Conservation (phyloP, 106 monocot genomes). For the Dendrobium huoshanense region DNA sequence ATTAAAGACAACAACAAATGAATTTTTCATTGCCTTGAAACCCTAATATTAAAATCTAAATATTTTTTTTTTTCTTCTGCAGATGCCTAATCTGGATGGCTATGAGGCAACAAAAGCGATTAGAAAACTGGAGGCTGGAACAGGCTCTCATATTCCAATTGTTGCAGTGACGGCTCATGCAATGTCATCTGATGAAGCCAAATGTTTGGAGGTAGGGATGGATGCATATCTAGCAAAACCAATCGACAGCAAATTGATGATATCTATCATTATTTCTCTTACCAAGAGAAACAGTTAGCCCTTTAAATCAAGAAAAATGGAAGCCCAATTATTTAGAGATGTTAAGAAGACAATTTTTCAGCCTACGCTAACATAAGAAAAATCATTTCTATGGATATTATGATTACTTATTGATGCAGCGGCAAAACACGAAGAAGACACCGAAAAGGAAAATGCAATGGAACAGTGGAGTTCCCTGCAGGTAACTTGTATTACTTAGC, state of each 20-base stretch:
- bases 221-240: constrained; percentile 60
- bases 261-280: constrained; percentile 35
- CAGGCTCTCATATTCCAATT: constrained; percentile 38
- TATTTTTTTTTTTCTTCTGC: not conserved
- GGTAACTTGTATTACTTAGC: too few relatives aligned
- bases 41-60: not conserved
- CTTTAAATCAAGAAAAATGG: not conserved
- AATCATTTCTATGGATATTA: too few relatives aligned
- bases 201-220: constrained; percentile 52
- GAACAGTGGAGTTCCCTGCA: too few relatives aligned
- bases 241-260: constrained; percentile 46
- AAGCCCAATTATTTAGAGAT: too few relatives aligned
- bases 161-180: constrained; percentile 55
- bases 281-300: constrained; percentile 18
- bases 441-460: too few relatives aligned
- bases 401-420: too few relatives aligned
- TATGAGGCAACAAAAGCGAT: constrained; percentile 60
- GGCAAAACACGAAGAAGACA: too few relatives aligned
- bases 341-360: too few relatives aligned
- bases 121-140: constrained; percentile 31
- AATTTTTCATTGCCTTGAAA: too few relatives aligned
- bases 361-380: too few relatives aligned
- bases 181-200: constrained; percentile 55
- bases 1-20: too few relatives aligned
- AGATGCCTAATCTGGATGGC: constrained; percentile 62